Base-by-base conservation (phyloP, 2,329 filamentous ascomycete species). In the Lecanicillium sp. region DNA sequence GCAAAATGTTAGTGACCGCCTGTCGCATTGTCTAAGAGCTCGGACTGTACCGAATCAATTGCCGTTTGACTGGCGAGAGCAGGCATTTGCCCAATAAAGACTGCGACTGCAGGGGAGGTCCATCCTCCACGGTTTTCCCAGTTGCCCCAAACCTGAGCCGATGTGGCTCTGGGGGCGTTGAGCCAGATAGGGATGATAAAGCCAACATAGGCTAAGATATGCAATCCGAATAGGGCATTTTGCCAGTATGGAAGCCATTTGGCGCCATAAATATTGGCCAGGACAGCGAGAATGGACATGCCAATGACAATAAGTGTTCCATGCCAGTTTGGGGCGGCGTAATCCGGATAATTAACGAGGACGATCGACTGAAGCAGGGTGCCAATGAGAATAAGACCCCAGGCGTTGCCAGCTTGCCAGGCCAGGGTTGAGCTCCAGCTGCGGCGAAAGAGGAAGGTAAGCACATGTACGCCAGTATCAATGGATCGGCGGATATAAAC, bases 121-220 rank as follows among this genome's bases (percentile, higher is more conserved):
- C 37, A 39, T 13, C 20, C 30, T 7, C 37, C 37, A 8, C 22
- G 29, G 19, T 39, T 31, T 19, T 39, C 29, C 29, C 29, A 39
- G 13, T 12, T 13, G 22, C 29, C 31, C 37, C 37, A 39, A 14
- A 39, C 37, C 17, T 39, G 30, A 12, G 9, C 17, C 12, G 22
- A 25, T 4, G 37, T 25, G n/a, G 37, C 37, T 15, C 30, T 32
- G 3, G 37, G 37, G 3, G 30, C 37, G 11, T 33, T 33, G 20
- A 39, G 18, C 37, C 37, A 39, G 5, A 39, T 39, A 20, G 37
- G 37, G 30, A 39, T 29, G 13, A 39, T 33, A 20, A 39, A 39
- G 2, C 20, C 37, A 4, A 31, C 29, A 28, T 39, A 39, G 11
- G 37, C 37, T 13, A 33, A 10, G 20, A 39, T 39, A 14, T 39